A percentile compares a stretch with the other conserved stretches of the same genome.
Conservation (phyloP, 805 yeast genomes). For the Blastobotrys chiropterorum region DNA sequence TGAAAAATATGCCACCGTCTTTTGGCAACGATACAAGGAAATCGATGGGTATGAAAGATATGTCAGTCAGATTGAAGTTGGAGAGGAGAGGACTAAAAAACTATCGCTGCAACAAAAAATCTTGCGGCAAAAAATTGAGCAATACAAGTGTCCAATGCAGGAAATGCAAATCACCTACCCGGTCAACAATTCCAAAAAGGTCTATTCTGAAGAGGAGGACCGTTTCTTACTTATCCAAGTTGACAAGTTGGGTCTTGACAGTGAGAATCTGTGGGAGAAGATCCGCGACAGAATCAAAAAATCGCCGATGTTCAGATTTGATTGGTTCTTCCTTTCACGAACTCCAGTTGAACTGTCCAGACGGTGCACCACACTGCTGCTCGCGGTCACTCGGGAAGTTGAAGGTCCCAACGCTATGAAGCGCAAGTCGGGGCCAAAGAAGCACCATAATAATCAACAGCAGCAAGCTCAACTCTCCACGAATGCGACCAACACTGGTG, state of each 20-base stretch:
- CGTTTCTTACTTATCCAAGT: conserved; percentile 73
- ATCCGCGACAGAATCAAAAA: conserved; percentile 65
- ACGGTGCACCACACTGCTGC: conserved; percentile 72
- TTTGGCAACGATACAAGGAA: conserved; percentile 71
- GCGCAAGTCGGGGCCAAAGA: conserved; percentile 23
- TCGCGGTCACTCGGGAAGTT: conserved; percentile 66
- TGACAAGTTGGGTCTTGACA: conserved; percentile 71
- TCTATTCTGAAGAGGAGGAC: conserved; percentile 84
- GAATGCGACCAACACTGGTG: conserved; percentile 11
- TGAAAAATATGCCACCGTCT: conserved; percentile 63
- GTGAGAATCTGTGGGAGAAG: conserved; percentile 66
- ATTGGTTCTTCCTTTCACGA: conserved; percentile 78
- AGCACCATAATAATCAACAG: conserved; percentile 4
- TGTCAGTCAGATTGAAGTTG: conserved; percentile 73
- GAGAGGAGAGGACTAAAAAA: conserved; percentile 72
- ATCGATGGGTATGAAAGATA: conserved; percentile 89
- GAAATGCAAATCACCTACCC: conserved; percentile 68
- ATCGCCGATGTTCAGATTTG: conserved; percentile 74
- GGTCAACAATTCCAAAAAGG: conserved; percentile 60
- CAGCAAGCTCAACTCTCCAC: background rate
- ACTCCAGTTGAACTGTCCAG: conserved; percentile 72
- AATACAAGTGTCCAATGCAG: conserved; percentile 66
- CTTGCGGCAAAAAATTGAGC: conserved; percentile 64
- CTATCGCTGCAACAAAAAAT: conserved; percentile 68
- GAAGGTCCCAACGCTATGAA: conserved; percentile 35